Percentiles rank a stretch among this genome's conserved stretches.
These are phyloP conservation scores for Dactylellina drechsleri DNA, from an alignment of 2,329 filamentous ascomycete species.

Conservation along the genomic window DNA sequence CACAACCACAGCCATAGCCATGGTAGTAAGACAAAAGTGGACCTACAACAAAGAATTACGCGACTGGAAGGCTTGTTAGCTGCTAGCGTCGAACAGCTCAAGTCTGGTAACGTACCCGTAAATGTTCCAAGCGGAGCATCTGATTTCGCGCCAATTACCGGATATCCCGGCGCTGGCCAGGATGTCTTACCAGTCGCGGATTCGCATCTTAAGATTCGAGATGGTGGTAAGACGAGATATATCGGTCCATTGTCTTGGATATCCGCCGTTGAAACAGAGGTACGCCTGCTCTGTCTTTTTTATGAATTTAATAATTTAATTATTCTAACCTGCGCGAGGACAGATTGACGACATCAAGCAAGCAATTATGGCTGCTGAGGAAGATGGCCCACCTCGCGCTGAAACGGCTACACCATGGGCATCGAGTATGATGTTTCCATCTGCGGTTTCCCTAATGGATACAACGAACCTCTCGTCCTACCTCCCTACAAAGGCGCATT, in stretches of 20 bases:
- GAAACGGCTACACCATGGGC: constrained; percentile 36
- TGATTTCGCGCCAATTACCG: constrained; percentile 27
- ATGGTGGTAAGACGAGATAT: constrained; percentile 45
- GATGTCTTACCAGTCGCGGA: constrained; percentile 48
- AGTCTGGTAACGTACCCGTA: constrained; percentile 45
- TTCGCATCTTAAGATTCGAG: constrained; percentile 44
- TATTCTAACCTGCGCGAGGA: neutral
- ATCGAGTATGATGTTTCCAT: constrained; percentile 52
- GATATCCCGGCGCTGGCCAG: constrained; percentile 23
- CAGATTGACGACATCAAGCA: constrained; percentile 54
- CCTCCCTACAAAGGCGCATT: constrained; percentile 45
- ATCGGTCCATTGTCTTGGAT: constrained; percentile 52
- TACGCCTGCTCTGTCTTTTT: neutral
- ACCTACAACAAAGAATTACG: constrained; percentile 52
- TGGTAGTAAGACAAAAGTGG: constrained; percentile 47
- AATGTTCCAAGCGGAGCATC: constrained; percentile 30
- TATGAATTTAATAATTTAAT: too few relatives aligned
- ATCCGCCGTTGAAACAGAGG: constrained; percentile 50
- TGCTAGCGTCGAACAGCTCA: constrained; percentile 53
- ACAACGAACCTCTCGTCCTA: constrained; percentile 36
- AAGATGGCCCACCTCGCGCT: constrained; percentile 14
- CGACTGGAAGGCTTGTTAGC: constrained; percentile 50
- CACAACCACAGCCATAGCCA: constrained; percentile 23
- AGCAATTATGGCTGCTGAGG: constrained; percentile 32
- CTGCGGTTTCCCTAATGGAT: constrained; percentile 27